A percentile compares a stretch with the other conserved stretches of the same genome.
Evolutionary conservation across 1,284 basidiomycete genomes (phyloP).

Genomic region (Irpex rosettiformis): DNA sequence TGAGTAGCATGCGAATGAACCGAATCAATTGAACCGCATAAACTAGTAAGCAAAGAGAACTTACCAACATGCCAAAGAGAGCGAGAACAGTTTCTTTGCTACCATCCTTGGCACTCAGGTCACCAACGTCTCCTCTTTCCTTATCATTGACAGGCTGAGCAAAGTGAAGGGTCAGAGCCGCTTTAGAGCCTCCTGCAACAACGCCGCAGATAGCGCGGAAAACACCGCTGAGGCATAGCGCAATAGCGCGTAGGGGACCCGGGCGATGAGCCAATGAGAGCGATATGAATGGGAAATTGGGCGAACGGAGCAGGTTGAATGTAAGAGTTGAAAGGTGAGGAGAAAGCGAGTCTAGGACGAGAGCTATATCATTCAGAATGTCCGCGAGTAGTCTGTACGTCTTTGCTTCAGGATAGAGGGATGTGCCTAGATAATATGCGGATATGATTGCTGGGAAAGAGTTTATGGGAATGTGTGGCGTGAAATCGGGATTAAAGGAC

Average conservation of each 20-base stretch:
- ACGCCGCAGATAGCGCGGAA: conserved; percentile 57
- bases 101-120: conserved; percentile 67
- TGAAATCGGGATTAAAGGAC: conserved; percentile 20
- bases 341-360: conserved; percentile 57
- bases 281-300: conserved; percentile 13
- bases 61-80: conserved; percentile 62
- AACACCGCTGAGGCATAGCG: conserved; percentile 55
- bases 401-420: conserved; percentile 66
- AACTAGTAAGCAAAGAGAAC: conserved; percentile 21
- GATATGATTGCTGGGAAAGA: conserved; percentile 49
- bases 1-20: not conserved
- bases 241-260: conserved; percentile 39
- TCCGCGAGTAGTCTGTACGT: conserved; percentile 70
- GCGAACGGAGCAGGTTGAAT: not conserved
- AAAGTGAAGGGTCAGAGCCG: conserved; percentile 66
- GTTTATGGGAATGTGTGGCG: not conserved
- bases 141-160: conserved; percentile 38
- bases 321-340: conserved; percentile 39
- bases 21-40: not conserved
- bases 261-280: conserved; percentile 23
- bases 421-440: conserved; percentile 60
- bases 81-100: conserved; percentile 70
- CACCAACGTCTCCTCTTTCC: conserved; percentile 55
- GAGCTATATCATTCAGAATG: conserved; percentile 56
- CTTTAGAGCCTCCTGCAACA: conserved; percentile 63